Conservation (phyloP, 1,284 basidiomycete species). For the Leccinum fuscescens region DNA sequence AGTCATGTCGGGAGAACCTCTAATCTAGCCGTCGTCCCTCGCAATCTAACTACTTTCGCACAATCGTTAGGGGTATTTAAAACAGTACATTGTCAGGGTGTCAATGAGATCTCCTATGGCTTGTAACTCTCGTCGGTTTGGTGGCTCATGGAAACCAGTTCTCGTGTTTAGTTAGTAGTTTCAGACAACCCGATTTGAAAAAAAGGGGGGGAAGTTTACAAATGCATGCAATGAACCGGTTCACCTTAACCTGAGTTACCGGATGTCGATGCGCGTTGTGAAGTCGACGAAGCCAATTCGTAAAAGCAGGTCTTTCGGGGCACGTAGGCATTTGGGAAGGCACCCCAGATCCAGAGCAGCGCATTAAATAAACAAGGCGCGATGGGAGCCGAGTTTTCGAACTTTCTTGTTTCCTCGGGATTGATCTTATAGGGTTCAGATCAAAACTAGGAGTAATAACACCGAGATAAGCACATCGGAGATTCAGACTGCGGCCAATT, state of each 20-base stretch:
- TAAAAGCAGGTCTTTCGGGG: slow-evolving; percentile 3
- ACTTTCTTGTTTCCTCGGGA: slow-evolving; percentile 15
- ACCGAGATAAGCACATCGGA: slow-evolving; percentile 20
- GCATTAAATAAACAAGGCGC: slow-evolving; percentile 11
- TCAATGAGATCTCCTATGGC: background rate
- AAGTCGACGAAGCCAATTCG: slow-evolving; percentile 4
- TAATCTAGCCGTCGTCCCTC: background rate
- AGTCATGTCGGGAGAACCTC: background rate
- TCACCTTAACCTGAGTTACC: slow-evolving; percentile 6
- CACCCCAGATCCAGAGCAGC: slow-evolving; percentile 33
- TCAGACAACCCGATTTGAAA: slow-evolving; percentile 7
- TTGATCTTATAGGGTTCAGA: slow-evolving; percentile 4
- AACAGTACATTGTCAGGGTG: slow-evolving; percentile 7
- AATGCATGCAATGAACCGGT: slow-evolving; percentile 5
- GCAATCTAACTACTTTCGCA: background rate
- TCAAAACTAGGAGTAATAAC: slow-evolving; percentile 10
- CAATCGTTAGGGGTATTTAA: background rate
- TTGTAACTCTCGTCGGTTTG: background rate
- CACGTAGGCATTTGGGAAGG: slow-evolving; percentile 12
- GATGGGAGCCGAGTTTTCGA: slow-evolving; percentile 15
- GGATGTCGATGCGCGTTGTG: slow-evolving; percentile 4
- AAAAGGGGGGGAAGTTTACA: background rate
- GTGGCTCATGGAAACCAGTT: slow-evolving; percentile 7
- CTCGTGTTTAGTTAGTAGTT: background rate
- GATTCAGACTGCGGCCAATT: background rate